Percentiles rank a stretch among this genome's conserved stretches.
These are phyloP conservation scores for Cichorium intybus DNA, from an alignment of 140 eudicot genomes.

Conservation along the genomic window DNA sequence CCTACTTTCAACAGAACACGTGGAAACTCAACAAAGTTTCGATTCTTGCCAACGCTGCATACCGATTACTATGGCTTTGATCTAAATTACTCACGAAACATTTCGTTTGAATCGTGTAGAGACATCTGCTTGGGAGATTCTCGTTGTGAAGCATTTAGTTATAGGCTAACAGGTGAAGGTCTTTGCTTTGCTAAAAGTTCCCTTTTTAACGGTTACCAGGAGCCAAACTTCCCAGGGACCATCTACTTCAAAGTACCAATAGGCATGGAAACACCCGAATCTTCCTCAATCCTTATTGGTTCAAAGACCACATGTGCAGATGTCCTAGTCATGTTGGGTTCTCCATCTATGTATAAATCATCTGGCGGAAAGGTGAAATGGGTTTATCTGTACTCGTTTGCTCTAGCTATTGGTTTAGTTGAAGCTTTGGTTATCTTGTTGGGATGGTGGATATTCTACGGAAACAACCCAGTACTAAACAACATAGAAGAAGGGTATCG, in stretches of 20 bases:
- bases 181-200: constrained; percentile 27
- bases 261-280: constrained; percentile 4
- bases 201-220: constrained; percentile 31
- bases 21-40: constrained; percentile 14
- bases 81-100: constrained; percentile 8
- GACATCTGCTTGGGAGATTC: constrained; percentile 31
- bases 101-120: constrained; percentile 32
- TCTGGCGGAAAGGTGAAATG: constrained; percentile 17
- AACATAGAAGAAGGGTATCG: constrained; percentile 32
- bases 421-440: constrained; percentile 15
- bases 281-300: constrained; percentile 8
- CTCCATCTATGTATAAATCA: constrained; percentile 12
- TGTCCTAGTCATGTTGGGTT: neutral
- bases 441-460: constrained; percentile 34
- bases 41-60: constrained; percentile 26
- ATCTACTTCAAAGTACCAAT: constrained; percentile 30
- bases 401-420: constrained; percentile 16
- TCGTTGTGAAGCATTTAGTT: constrained; percentile 36
- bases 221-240: constrained; percentile 21
- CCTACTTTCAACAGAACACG: constrained; percentile 25
- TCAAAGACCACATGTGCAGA: neutral
- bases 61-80: constrained; percentile 54
- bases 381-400: constrained; percentile 34
- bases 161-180: constrained; percentile 23
- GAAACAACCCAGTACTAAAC: constrained; percentile 21